Conservation (phyloP, 1,139 yeast species). For the Saccharomycopsis hybrid region DNA sequence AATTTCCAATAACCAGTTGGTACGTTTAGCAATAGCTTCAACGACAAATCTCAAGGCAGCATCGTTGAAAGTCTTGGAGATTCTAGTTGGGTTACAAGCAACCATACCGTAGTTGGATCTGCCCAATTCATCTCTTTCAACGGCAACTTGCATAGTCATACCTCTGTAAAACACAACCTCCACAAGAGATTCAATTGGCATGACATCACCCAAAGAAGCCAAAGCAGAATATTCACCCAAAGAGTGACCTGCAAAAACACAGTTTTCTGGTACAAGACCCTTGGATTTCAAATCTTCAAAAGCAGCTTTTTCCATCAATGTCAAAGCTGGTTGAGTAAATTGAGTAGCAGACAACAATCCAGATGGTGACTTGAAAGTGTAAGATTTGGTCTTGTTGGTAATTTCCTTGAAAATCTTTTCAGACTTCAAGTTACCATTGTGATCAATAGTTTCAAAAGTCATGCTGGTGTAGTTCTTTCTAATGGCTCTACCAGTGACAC, state of each 20-base stretch:
- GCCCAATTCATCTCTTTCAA: constrained; percentile 90
- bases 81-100: constrained; percentile 96
- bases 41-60: constrained; percentile 94
- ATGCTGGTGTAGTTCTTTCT: constrained; percentile 91
- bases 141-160: constrained; percentile 99
- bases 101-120: constrained; percentile 99
- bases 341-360: constrained; percentile 97
- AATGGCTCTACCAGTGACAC: constrained; percentile 92
- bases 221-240: constrained; percentile 98
- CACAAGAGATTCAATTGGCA: constrained; percentile 96
- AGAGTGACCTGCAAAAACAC: constrained; percentile 98
- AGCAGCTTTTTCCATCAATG: constrained; percentile 98
- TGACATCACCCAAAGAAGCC: constrained; percentile 94
- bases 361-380: constrained; percentile 85
- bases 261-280: constrained; percentile 91
- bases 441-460: constrained; percentile 95
- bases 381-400: constrained; percentile 71
- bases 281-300: constrained; percentile 95
- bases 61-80: constrained; percentile 81
- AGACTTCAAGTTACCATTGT: constrained; percentile 74
- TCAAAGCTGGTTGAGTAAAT: constrained; percentile 98
- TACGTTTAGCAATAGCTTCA: constrained; percentile 73
- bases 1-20: constrained; percentile 93
- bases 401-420: constrained; percentile 95
- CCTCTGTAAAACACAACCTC: constrained; percentile 99